A percentile compares a stretch with the other conserved stretches of the same genome.
Evolutionary conservation across 2,329 filamentous ascomycete species (phyloP).

Genomic region (Ascochyta fabae): DNA sequence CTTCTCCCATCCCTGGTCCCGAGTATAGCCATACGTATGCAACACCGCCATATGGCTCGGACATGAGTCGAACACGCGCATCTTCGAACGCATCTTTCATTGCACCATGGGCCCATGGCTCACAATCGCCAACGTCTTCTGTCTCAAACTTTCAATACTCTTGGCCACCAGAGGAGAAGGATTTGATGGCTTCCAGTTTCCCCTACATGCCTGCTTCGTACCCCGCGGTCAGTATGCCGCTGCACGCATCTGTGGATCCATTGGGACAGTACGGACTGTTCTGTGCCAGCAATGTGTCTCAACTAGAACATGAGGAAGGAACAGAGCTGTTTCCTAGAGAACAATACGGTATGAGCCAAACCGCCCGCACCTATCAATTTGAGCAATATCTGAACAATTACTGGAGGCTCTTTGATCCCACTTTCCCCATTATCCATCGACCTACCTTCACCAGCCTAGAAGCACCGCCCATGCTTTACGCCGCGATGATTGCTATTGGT

Average conservation of each 20-base stretch:
- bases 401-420: constrained; percentile 55
- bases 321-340: constrained; percentile 44
- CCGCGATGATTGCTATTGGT: constrained; percentile 54
- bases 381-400: constrained; percentile 53
- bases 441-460: constrained; percentile 46
- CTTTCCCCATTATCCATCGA: constrained; percentile 54
- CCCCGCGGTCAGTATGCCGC: constrained; percentile 32
- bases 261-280: constrained; percentile 37
- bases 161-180: constrained; percentile 42
- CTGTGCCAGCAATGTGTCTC: constrained; percentile 40
- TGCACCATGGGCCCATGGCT: constrained; percentile 41
- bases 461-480: constrained; percentile 53
- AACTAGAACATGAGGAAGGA: constrained; percentile 48
- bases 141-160: constrained; percentile 43
- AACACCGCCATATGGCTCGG: constrained; percentile 35
- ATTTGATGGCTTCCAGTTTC: constrained; percentile 28
- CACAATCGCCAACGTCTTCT: constrained; percentile 44
- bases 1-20: constrained; percentile 36
- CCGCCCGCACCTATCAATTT: constrained; percentile 41
- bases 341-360: constrained; percentile 48
- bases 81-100: constrained; percentile 47
- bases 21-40: constrained; percentile 38
- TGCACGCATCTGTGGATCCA: constrained; percentile 25
- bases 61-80: constrained; percentile 42
- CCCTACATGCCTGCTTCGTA: constrained; percentile 36